phyloP scores from a whole-genome alignment of 805 yeast genomes.

The Myxozyma sirexii region DNA sequence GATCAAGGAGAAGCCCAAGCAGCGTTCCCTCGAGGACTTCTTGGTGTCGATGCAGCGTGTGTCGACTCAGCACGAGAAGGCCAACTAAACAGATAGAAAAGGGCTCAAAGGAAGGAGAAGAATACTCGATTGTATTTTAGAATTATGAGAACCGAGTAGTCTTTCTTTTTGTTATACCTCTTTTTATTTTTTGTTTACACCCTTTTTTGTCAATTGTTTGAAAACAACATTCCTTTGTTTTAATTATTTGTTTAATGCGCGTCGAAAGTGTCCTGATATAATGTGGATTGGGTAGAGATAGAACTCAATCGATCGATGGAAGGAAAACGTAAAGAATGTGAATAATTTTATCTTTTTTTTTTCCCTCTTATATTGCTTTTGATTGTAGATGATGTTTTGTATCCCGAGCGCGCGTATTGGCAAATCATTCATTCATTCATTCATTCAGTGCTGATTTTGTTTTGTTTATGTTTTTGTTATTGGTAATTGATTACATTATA shows the following conservation, averaged over 20 bases:
- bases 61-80: conserved; percentile 67
- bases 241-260: conserved; percentile 3
- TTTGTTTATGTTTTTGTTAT: too few species aligned
- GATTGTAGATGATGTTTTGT: too few species aligned
- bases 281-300: neutral
- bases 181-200: neutral
- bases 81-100: conserved; percentile 36
- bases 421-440: too few species aligned
- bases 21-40: conserved; percentile 62
- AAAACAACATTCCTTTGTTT: neutral
- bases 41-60: conserved; percentile 66
- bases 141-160: neutral
- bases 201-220: too few species aligned
- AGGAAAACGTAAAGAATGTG: neutral
- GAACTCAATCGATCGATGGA: neutral
- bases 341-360: too few species aligned
- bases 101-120: neutral
- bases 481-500: too few species aligned
- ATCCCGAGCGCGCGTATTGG: too few species aligned
- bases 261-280: neutral
- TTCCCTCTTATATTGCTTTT: too few species aligned
- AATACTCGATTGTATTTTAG: neutral
- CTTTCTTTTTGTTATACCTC: neutral
- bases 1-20: conserved; percentile 46
- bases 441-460: too few species aligned